Base-by-base conservation (phyloP, 2,329 filamentous ascomycete genomes). In the Tolypocladium tundrense region DNA sequence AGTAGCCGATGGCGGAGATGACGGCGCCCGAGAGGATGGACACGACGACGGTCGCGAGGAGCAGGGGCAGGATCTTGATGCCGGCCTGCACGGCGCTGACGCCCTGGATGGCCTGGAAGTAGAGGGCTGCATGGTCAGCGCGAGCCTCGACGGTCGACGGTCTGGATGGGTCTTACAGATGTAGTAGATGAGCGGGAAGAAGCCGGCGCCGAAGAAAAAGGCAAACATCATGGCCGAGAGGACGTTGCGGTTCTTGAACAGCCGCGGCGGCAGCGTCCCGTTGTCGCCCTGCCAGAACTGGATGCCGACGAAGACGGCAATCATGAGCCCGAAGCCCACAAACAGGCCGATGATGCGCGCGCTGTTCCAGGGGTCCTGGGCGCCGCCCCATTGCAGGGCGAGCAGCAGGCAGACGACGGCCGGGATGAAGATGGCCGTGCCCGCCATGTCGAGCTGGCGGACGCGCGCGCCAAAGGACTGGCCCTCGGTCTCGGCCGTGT, bases 371-470 rank as follows among this genome's bases (percentile, higher is more conserved):
- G 80, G 55, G 57, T 79, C 78, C 31, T 76, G 67, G 43, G 75
- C 70, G 10, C 82, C 82, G 16, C 81, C 82, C 77, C 79, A 84
- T 63, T 84, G 77, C 42, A 85, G 70, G 9, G 80, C 81, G 4
- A 85, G 72, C 10, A 85, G 69, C 14, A 84, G 71, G 62, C 76
- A 79, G 60, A 83, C 67, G 52, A 83, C 73, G 42, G 76, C 74
- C 1, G 81, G 78, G 35, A 82, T 73, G 63, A 83, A 75, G 59
- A 81, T 68, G n/a, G 67, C 66, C 2, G 77, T 75, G 35, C 82
- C 81, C 11, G 74, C 51, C 11, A 80, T 66, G 63, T 84, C 82
- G 52, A 84, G 70, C 60, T 76, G 72, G 52, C 72, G 65, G 37
- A 82, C 54, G 14, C 77, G 73, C 40, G 66, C 57, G 31, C 69